Evolutionary conservation across 163 green algal species (phyloP).

Genomic region (Scenedesmus sp.): DNA sequence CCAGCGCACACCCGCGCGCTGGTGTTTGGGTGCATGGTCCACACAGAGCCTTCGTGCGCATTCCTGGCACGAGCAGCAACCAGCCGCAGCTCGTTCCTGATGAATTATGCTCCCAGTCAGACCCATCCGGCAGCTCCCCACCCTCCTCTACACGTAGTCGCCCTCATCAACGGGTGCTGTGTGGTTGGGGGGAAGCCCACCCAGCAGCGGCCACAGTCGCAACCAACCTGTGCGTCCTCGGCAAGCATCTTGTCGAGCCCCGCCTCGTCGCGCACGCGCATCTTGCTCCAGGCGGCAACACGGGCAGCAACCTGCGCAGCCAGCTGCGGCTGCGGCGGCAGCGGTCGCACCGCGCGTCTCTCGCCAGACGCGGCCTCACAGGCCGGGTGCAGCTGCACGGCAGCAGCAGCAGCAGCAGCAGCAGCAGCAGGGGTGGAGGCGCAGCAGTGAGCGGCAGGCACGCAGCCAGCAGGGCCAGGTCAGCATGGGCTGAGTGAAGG

Average conservation of each 20-base stretch:
- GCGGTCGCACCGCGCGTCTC: not conserved
- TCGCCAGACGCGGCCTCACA: not conserved
- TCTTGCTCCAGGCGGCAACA: slow-evolving; percentile 13
- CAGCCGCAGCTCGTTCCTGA: slow-evolving; percentile 19
- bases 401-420: not conserved
- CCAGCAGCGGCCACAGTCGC: not conserved
- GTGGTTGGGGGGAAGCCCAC: too few relatives aligned
- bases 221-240: slow-evolving; percentile 21
- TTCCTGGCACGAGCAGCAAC: too few relatives aligned
- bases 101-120: not conserved
- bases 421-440: not conserved
- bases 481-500: not conserved
- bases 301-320: not conserved
- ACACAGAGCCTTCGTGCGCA: too few relatives aligned
- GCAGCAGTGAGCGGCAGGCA: not conserved
- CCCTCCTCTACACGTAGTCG: not conserved
- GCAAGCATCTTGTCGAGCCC: slow-evolving; percentile 42
- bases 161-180: not conserved
- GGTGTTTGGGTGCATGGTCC: too few relatives aligned
- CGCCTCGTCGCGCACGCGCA: slow-evolving; percentile 24
- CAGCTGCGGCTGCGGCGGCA: not conserved
- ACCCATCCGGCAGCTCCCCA: not conserved
- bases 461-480: not conserved
- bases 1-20: too few relatives aligned
- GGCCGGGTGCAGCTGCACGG: not conserved